These are phyloP conservation scores for Tubosaeta sp. DNA, from an alignment of 768 basidiomycete genomes.

Conservation along the genomic window DNA sequence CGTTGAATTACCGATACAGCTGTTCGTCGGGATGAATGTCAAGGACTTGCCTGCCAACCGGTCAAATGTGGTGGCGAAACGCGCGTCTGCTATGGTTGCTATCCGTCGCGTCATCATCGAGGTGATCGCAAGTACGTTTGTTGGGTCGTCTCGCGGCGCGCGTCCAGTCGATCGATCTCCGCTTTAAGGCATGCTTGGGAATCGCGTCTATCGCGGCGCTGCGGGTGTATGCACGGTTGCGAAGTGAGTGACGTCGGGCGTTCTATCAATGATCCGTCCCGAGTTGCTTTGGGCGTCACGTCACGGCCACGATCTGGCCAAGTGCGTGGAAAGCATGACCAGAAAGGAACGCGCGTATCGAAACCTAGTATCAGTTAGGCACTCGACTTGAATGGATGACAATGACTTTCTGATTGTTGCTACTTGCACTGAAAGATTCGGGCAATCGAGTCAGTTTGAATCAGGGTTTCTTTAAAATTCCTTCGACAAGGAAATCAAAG, in stretches of 20 bases:
- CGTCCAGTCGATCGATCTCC: too few species aligned
- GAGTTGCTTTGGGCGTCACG: background rate
- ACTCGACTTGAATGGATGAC: too few species aligned
- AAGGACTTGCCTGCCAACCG: background rate
- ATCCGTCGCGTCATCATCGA: too few species aligned
- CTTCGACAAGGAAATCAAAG: too few species aligned
- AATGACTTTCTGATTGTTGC: too few species aligned
- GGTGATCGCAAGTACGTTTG: too few species aligned
- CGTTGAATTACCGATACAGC: background rate
- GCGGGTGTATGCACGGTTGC: background rate
- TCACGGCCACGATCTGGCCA: background rate
- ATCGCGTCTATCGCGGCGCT: background rate
- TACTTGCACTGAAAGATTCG: too few species aligned
- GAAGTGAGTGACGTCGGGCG: background rate
- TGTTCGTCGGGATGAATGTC: background rate
- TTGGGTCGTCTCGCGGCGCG: background rate
- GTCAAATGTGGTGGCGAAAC: background rate
- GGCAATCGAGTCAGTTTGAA: too few species aligned
- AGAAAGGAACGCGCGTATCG: background rate
- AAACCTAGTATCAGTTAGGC: background rate
- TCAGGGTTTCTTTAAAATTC: too few species aligned
- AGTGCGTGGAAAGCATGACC: background rate
- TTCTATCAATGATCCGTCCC: background rate
- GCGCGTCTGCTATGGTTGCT: background rate
- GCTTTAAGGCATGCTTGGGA: background rate